A percentile compares a stretch with the other conserved stretches of the same genome.
Evolutionary conservation across 805 yeast genomes (phyloP).

Genomic region (Hanseniaspora lachancei): DNA sequence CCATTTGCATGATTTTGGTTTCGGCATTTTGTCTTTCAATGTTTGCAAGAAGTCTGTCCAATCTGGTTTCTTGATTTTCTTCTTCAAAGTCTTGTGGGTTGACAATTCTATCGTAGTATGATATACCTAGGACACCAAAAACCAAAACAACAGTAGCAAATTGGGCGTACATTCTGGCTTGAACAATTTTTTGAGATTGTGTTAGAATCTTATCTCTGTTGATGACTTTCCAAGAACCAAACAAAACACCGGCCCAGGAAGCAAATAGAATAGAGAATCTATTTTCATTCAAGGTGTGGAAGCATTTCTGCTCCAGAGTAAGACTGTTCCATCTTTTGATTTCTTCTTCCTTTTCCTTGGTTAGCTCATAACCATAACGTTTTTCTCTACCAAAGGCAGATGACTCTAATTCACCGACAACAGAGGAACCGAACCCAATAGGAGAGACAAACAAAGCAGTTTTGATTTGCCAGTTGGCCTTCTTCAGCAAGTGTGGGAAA

Average conservation of each 20-base stretch:
- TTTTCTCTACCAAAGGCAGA: constrained; percentile 46
- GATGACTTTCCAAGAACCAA: constrained; percentile 63
- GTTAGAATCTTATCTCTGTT: constrained; percentile 65
- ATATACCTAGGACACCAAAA: constrained; percentile 53
- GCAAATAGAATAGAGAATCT: constrained; percentile 57
- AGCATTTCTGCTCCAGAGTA: constrained; percentile 36
- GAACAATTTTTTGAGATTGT: constrained; percentile 66
- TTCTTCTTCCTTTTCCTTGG: constrained; percentile 34
- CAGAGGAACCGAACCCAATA: constrained; percentile 46
- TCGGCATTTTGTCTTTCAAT: constrained; percentile 26
- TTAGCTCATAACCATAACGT: constrained; percentile 37
- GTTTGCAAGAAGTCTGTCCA: constrained; percentile 35
- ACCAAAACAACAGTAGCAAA: constrained; percentile 60
- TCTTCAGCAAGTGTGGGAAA: constrained; percentile 33
- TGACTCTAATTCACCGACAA: constrained; percentile 61
- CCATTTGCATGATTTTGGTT: constrained; percentile 14
- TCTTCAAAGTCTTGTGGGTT: constrained; percentile 25
- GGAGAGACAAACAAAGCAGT: constrained; percentile 61
- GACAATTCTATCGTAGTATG: constrained; percentile 50
- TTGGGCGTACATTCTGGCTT: constrained; percentile 86
- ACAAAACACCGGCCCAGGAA: constrained; percentile 70
- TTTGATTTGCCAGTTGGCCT: constrained; percentile 42
- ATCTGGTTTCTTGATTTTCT: constrained; percentile 26
- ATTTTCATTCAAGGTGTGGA: constrained; percentile 38
- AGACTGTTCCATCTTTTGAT: constrained; percentile 40